A percentile compares a stretch with the other conserved stretches of the same genome.
Conservation (phyloP, 345 rosid species). For the Passiflora organensis region DNA sequence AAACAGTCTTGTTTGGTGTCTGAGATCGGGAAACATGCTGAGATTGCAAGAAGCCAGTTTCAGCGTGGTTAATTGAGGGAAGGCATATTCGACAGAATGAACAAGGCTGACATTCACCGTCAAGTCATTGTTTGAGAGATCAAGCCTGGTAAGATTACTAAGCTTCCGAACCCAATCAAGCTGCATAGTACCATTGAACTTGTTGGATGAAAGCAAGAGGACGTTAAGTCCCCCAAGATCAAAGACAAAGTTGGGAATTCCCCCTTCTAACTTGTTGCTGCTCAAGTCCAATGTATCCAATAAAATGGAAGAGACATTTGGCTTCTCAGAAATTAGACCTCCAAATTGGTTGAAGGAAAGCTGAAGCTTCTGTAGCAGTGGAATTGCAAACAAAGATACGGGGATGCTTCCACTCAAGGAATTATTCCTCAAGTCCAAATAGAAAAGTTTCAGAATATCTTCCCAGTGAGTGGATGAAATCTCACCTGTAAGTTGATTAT, state of each 20-base stretch:
- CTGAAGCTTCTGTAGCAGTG: conserved; percentile 13
- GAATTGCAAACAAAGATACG: conserved; percentile 13
- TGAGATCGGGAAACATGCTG: conserved; percentile 24
- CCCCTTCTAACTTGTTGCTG: conserved; percentile 35
- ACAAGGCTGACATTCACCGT: conserved; percentile 3
- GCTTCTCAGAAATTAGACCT: conserved; percentile 2
- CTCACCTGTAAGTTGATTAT: conserved; percentile 29
- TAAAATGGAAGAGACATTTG: not conserved
- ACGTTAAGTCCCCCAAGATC: conserved; percentile 17
- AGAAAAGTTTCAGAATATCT: conserved; percentile 22
- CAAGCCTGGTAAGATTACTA: conserved; percentile 16
- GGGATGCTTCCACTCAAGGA: conserved; percentile 33
- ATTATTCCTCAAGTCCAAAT: conserved; percentile 27
- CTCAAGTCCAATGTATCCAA: conserved; percentile 39
- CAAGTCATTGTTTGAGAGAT: conserved; percentile 40
- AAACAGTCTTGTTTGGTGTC: conserved; percentile 3
- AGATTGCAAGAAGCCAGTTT: conserved; percentile 47
- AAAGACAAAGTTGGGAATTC: conserved; percentile 11
- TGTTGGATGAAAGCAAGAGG: conserved; percentile 42
- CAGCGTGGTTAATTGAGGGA: conserved; percentile 17
- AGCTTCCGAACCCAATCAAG: conserved; percentile 23
- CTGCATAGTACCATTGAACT: conserved; percentile 28
- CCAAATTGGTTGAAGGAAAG: conserved; percentile 30
- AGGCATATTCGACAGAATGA: not conserved
- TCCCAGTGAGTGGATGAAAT: conserved; percentile 21